These are phyloP conservation scores for Rhizophora apiculata DNA, from an alignment of 345 rosid species.

Conservation along the genomic window DNA sequence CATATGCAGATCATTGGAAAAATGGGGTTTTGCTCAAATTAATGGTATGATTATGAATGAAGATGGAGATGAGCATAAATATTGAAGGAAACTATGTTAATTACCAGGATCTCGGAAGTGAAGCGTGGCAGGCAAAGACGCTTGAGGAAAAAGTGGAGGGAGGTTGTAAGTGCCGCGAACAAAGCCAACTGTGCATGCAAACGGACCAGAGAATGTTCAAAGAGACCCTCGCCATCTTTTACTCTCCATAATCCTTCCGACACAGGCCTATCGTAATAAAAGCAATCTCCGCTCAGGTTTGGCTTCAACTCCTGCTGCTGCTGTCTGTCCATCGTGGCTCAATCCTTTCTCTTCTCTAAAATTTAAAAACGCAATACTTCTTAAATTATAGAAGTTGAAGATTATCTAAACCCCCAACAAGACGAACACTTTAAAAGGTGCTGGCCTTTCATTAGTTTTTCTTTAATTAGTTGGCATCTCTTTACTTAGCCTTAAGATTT, in stretches of 20 bases:
- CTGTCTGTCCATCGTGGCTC: no score
- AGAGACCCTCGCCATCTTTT: conserved; percentile 4
- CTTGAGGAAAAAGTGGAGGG: conserved; percentile 15
- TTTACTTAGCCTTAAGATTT: no score
- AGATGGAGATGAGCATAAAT: not conserved
- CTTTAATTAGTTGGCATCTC: no score
- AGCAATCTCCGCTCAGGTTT: conserved; percentile 17
- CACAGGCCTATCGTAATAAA: conserved; percentile 9
- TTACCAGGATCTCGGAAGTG: conserved; percentile 34
- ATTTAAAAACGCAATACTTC: no score
- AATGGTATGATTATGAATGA: no score
- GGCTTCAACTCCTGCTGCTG: not conserved
- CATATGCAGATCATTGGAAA: no score
- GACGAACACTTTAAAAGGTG: no score
- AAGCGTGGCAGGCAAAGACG: conserved; percentile 25
- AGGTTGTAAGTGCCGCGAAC: conserved; percentile 8
- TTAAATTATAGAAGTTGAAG: no score
- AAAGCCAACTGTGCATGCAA: conserved; percentile 20
- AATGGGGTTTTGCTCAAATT: no score
- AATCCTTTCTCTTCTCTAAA: no score
- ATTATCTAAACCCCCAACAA: no score
- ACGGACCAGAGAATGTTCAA: conserved; percentile 22
- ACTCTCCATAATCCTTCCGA: conserved; percentile 28
- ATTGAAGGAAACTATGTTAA: not conserved
- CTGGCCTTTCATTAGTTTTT: no score